Base-by-base conservation (phyloP, 306 rosid species). In the Inga oerstediana region DNA sequence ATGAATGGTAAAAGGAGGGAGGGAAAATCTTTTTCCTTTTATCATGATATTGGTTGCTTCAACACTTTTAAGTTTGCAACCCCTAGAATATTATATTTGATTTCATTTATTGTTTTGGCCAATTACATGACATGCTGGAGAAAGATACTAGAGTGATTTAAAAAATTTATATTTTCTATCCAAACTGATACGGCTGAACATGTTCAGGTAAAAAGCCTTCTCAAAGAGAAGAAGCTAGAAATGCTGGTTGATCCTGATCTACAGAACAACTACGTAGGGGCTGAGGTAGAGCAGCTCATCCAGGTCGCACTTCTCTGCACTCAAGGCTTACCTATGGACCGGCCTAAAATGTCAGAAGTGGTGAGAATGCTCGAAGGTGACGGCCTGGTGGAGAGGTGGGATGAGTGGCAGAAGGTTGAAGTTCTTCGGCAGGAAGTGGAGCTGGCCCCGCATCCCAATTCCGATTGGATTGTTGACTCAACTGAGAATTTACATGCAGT, bases 361-460 rank as follows among this genome's bases (percentile, higher is more conserved):
- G 99, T 94, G 77, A 91, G 99, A 86, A 96, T 94, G 99, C 97
- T 96, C 0, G 99, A 96, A 90, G 97, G 99, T 1, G 99, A 92
- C 37, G 99, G 99, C 44, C 88, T 96, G 91, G 99, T 97, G 2
- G 99, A 96, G 87, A 90, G 95, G 88, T 96, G 99, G 99, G 98
- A 96, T 34, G 98, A 96, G 84, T 96, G 99, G 99, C 99, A 94
- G 68, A 96, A 96, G 85, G 97, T 91, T 10, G 98, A 96, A 80
- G 96, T 96, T 76, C 98, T 91, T 41, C 93, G 97, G 9, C 99
- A 96, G 69, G 98, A 96, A 78, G 91, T 94, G 77, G 99, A 96
- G 76, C 86, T 96, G 43, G 93, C 97, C 19, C 97, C 97, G 22
- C 97, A 96, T 84, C 98, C 95, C 1, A 91, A 81, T 75, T 96